Base-by-base conservation (phyloP, 1,284 basidiomycete species). In the Leucoagaricus sp. region DNA sequence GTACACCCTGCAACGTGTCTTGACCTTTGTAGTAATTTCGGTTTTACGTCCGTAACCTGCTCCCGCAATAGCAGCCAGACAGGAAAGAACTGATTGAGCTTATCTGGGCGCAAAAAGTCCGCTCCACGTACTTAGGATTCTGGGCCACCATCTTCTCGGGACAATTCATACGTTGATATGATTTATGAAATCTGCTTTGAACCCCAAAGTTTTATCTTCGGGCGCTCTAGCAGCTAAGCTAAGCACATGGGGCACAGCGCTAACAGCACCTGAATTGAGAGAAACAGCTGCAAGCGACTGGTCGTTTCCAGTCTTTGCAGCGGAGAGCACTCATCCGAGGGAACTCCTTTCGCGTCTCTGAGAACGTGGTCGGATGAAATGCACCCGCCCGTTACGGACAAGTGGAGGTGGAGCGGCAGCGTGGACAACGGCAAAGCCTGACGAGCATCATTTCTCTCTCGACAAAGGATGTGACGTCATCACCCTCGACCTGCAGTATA, bases 401-500 rank as follows among this genome's bases (percentile, higher is more conserved):
- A 36, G 26, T 44, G 51, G 51, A 23, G 47, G 45, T 47, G 45
- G 53, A 54, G 53, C 34, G 7, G 23, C 31, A 33, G 46, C 23
- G 33, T 54, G 53, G 45, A n/a, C 29, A n/a, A 21, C 26, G 26
- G 33, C 31, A 49, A 38, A 49, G 48, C 49, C 34, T 50, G 17
- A 49, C 48, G 23, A 38, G 17, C 17, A 48, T 49, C 48, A 41
- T 28, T 49, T 49, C n/a, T 49, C 25, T 21, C 25, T 51, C 41
- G 34, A 38, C 25, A 40, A 13, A 21, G 31, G 15, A 17, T 25
- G 25, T 54, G 53, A 54, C 53, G 53, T 54, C 53, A 54, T 34
- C 12, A 12, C 33, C 34, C 38, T 13, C 31, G 3, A 34, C 38
- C 17, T 52, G 50, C 51, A 45, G 51, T n/a, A 53, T 45, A n/a